These are phyloP conservation scores for Annulohypoxylon maeteangense DNA, from an alignment of 495 filamentous ascomycete genomes.

Conservation along the genomic window DNA sequence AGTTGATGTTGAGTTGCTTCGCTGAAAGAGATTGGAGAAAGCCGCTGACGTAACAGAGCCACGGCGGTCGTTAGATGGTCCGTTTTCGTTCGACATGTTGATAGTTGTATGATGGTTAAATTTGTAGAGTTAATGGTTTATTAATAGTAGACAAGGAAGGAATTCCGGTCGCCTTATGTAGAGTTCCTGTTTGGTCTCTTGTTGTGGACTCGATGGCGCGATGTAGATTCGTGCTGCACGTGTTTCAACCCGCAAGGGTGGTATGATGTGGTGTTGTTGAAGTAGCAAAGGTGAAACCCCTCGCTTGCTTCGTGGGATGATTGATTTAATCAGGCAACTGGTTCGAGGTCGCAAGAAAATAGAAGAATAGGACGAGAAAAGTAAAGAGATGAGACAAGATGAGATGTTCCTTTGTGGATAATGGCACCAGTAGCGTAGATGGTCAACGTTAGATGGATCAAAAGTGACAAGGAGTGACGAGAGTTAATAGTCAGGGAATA, in stretches of 20 bases:
- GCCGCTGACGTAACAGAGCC: constrained; percentile 65
- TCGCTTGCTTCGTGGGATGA: constrained; percentile 27
- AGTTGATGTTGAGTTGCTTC: constrained; percentile 58
- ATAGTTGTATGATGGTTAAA: background rate
- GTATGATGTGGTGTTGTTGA: constrained; percentile 43
- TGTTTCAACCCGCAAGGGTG: constrained; percentile 27
- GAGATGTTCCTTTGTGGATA: constrained; percentile 32
- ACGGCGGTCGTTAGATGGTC: constrained; percentile 60
- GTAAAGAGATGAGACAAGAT: constrained; percentile 18
- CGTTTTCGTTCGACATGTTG: constrained; percentile 50
- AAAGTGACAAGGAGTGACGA: constrained; percentile 8
- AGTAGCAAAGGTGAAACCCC: constrained; percentile 35
- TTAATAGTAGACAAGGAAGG: constrained; percentile 8
- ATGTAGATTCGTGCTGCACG: constrained; percentile 15
- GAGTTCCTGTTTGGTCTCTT: constrained; percentile 9
- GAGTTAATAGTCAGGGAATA: constrained; percentile 7
- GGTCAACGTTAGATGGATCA: constrained; percentile 1
- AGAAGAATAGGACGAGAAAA: background rate
- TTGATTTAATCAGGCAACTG: constrained; percentile 14
- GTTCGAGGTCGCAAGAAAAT: constrained; percentile 9
- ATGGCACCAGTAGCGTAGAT: constrained; percentile 8
- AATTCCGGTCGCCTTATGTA: background rate
- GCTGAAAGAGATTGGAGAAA: constrained; percentile 65
- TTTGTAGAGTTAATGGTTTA: constrained; percentile 3
- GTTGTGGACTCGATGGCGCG: constrained; percentile 26